Percentiles rank a stretch among this genome's conserved stretches.
These are phyloP conservation scores for Jaapia argillacea DNA, from an alignment of 768 basidiomycete species.

Conservation along the genomic window DNA sequence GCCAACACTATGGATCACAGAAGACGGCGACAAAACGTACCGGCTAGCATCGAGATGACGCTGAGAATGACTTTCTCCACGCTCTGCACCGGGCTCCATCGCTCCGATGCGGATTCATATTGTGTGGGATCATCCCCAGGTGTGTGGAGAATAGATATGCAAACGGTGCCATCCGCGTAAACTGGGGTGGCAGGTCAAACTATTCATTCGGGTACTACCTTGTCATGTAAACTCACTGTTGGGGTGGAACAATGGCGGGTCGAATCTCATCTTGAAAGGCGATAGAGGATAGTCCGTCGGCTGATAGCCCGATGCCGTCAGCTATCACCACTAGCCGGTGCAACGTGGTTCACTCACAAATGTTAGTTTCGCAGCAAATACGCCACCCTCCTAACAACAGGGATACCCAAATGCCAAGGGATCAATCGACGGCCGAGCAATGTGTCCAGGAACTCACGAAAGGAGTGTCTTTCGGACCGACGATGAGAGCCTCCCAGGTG, in stretches of 20 bases:
- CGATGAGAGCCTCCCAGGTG: conserved; percentile 92
- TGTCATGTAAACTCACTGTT: conserved; percentile 57
- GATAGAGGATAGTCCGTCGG: conserved; percentile 93
- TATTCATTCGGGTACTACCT: not conserved
- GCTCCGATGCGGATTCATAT: conserved; percentile 92
- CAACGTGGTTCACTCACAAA: conserved; percentile 54
- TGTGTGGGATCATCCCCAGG: conserved; percentile 87
- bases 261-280: conserved; percentile 99
- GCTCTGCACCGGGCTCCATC: conserved; percentile 99
- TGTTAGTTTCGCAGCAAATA: conserved; percentile 85
- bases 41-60: conserved; percentile 95
- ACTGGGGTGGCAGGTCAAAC: conserved; percentile 36
- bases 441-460: conserved; percentile 74
- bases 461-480: conserved; percentile 89
- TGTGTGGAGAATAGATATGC: conserved; percentile 95
- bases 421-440: conserved; percentile 3
- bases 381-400: conserved; percentile 71
- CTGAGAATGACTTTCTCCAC: conserved; percentile 95
- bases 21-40: too few species aligned
- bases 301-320: conserved; percentile 26
- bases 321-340: conserved; percentile 2
- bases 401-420: not conserved
- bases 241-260: conserved; percentile 94
- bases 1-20: not conserved
- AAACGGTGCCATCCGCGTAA: conserved; percentile 93